These are phyloP conservation scores for Candida maltosa DNA, from an alignment of 805 yeast species.

Conservation along the genomic window DNA sequence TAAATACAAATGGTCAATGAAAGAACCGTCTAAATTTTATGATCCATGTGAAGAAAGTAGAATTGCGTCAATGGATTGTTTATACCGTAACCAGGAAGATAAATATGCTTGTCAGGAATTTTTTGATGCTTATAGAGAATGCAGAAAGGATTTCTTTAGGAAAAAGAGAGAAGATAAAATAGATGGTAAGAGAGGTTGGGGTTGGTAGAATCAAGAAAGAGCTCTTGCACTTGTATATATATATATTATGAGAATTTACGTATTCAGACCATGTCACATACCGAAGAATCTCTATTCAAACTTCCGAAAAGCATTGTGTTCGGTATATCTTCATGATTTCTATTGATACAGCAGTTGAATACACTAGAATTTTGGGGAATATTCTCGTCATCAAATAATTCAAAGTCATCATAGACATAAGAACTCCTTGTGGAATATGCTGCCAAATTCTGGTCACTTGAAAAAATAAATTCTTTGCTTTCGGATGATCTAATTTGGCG, in stretches of 20 bases:
- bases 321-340: slow-evolving; percentile 3
- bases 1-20: slow-evolving; percentile 64
- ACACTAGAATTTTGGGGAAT: slow-evolving; percentile 5
- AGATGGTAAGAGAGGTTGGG: slow-evolving; percentile 44
- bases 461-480: no score
- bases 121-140: slow-evolving; percentile 90
- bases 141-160: slow-evolving; percentile 57
- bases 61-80: slow-evolving; percentile 79
- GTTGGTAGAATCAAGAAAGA: slow-evolving; percentile 14
- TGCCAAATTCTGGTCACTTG: slow-evolving; percentile 4
- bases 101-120: slow-evolving; percentile 67
- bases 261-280: slow-evolving; percentile 7
- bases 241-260: no score
- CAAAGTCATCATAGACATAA: slow-evolving; percentile 11
- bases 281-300: slow-evolving; percentile 5
- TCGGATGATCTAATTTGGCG: no score
- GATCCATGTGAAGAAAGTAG: slow-evolving; percentile 93
- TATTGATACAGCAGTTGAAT: slow-evolving; percentile 2
- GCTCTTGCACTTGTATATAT: slow-evolving; percentile 4
- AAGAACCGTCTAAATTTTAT: slow-evolving; percentile 79
- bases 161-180: slow-evolving; percentile 33
- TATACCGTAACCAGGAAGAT: slow-evolving; percentile 72
- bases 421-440: slow-evolving; percentile 5
- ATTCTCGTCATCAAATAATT: slow-evolving; percentile 7
- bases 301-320: slow-evolving; percentile 8